Evolutionary conservation across 176 grass and related monocot genomes (phyloP).

Genomic region (Puccinellia tenuiflora): DNA sequence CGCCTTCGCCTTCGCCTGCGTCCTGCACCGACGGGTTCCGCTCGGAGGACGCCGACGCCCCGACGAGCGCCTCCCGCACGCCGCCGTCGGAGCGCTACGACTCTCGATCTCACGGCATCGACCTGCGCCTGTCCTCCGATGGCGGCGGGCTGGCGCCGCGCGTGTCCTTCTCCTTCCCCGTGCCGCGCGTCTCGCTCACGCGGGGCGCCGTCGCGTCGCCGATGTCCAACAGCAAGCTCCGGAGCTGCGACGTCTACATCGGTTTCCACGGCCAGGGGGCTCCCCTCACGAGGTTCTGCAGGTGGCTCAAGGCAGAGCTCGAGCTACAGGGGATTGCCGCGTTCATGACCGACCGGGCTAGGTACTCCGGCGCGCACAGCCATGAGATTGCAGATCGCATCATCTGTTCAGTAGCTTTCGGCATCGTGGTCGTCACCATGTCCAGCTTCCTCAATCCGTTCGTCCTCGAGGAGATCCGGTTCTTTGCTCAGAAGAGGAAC

Average conservation of each 20-base stretch:
- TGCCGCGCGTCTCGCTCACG: slow-evolving; percentile 80
- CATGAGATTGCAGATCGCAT: slow-evolving; percentile 83
- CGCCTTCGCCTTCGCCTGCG: slow-evolving; percentile 28
- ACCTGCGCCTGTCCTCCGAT: slow-evolving; percentile 25
- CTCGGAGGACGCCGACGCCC: slow-evolving; percentile 58
- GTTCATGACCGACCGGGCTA: slow-evolving; percentile 72
- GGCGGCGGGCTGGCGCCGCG: slow-evolving; percentile 17
- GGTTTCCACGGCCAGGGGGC: slow-evolving; percentile 69
- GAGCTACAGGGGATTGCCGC: slow-evolving; percentile 93
- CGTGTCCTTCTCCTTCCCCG: slow-evolving; percentile 82
- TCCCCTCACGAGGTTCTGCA: slow-evolving; percentile 60
- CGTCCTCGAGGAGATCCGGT: slow-evolving; percentile 83
- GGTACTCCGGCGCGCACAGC: slow-evolving; percentile 75
- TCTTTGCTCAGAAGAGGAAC: slow-evolving; percentile 96
- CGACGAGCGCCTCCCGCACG: slow-evolving; percentile 73
- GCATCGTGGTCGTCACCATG: slow-evolving; percentile 66
- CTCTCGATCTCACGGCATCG: slow-evolving; percentile 21
- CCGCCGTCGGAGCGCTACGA: slow-evolving; percentile 67
- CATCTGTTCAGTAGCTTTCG: slow-evolving; percentile 70
- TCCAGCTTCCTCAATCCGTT: slow-evolving; percentile 71
- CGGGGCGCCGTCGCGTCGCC: slow-evolving; percentile 53
- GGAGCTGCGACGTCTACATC: slow-evolving; percentile 86
- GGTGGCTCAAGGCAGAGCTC: slow-evolving; percentile 91
- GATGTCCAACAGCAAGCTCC: slow-evolving; percentile 77
- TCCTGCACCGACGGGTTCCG: slow-evolving; percentile 42